These are phyloP conservation scores for Alternaria sp. DNA, from an alignment of 2,329 filamentous ascomycete species.

Conservation along the genomic window DNA sequence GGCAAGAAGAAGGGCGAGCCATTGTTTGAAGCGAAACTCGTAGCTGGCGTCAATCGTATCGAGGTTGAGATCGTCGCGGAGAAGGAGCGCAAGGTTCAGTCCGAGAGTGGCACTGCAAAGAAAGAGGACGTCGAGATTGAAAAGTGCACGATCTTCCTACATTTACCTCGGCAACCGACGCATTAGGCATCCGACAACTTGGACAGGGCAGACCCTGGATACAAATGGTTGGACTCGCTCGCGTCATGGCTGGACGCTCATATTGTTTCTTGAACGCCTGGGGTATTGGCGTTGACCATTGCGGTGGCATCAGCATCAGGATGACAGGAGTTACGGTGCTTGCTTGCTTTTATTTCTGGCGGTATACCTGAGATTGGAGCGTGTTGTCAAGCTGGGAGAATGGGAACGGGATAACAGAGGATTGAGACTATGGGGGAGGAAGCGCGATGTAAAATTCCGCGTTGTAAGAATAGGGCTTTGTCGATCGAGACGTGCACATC, in stretches of 20 bases:
- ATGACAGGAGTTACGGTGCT: neutral
- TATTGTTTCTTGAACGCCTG: neutral
- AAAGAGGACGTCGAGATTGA: conserved; percentile 71
- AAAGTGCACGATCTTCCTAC: conserved; percentile 76
- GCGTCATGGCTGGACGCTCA: neutral
- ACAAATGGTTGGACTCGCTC: neutral
- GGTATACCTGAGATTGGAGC: conserved; percentile 6
- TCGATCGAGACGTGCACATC: neutral
- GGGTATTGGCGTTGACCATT: neutral
- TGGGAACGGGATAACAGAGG: neutral
- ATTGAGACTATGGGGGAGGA: neutral
- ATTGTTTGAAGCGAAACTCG: conserved; percentile 77
- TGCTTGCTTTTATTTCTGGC: neutral
- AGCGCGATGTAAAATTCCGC: neutral
- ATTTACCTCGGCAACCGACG: conserved; percentile 61
- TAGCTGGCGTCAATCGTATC: conserved; percentile 76
- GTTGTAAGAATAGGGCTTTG: neutral
- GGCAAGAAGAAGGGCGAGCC: conserved; percentile 62
- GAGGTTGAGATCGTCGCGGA: conserved; percentile 80
- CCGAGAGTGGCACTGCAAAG: conserved; percentile 34
- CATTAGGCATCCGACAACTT: conserved; percentile 17
- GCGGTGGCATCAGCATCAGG: neutral
- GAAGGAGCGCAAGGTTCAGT: conserved; percentile 57
- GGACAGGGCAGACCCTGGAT: neutral
- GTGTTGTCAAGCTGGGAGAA: neutral